Evolutionary conservation across 768 basidiomycete species (phyloP).

Genomic region (Strobilomyces echinocephalus): DNA sequence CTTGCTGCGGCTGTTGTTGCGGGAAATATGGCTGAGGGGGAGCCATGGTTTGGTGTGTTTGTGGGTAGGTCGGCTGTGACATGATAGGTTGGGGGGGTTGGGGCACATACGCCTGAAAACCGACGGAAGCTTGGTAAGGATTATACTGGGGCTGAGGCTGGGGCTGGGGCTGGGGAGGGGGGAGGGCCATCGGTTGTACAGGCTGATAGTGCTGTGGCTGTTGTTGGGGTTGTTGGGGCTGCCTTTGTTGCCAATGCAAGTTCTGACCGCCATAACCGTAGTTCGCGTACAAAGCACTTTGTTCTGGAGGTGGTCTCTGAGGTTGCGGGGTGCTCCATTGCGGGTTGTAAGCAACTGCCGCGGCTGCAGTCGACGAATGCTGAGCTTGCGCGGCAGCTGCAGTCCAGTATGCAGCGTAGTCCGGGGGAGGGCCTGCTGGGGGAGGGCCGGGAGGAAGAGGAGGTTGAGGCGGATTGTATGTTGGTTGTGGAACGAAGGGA

Average conservation of each 20-base stretch:
- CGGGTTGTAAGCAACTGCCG: slow-evolving; percentile 51
- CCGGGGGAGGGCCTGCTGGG: slow-evolving; percentile 65
- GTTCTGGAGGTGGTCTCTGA: slow-evolving; percentile 67
- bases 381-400: slow-evolving; percentile 48
- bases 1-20: slow-evolving; percentile 37
- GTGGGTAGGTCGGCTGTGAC: slow-evolving; percentile 46
- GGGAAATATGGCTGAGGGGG: slow-evolving; percentile 40
- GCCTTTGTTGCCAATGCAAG: slow-evolving; percentile 60
- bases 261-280: slow-evolving; percentile 82
- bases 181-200: slow-evolving; percentile 48
- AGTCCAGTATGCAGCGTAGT: slow-evolving; percentile 78
- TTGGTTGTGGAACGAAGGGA: slow-evolving; percentile 68
- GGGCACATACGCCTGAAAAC: slow-evolving; percentile 63
- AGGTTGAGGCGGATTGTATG: slow-evolving; percentile 67
- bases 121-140: slow-evolving; percentile 68
- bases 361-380: slow-evolving; percentile 31
- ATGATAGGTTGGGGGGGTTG: slow-evolving; percentile 53
- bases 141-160: slow-evolving; percentile 64
- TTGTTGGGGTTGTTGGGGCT: slow-evolving; percentile 52
- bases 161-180: slow-evolving; percentile 49
- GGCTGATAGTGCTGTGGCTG: slow-evolving; percentile 44
- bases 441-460: slow-evolving; percentile 79
- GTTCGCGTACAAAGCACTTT: slow-evolving; percentile 83
- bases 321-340: slow-evolving; percentile 66
- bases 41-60: slow-evolving; percentile 34